These are phyloP conservation scores for Hippophae rhamnoides DNA, from an alignment of 306 rosid genomes.

Conservation along the genomic window DNA sequence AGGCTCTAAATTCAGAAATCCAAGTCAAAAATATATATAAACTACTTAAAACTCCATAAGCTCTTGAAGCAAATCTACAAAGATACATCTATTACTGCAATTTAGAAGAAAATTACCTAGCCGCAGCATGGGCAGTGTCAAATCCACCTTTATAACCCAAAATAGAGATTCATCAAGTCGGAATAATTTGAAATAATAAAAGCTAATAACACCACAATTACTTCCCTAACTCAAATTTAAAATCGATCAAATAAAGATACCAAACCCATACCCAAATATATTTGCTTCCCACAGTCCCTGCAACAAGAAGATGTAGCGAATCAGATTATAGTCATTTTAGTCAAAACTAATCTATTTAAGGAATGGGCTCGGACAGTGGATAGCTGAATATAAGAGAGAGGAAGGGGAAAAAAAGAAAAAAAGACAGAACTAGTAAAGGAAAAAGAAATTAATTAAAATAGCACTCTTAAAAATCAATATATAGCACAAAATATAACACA, in stretches of 20 bases:
- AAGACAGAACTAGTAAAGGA: no score
- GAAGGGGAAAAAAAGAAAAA: no score
- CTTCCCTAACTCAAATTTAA: conserved; percentile 12
- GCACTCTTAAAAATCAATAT: no score
- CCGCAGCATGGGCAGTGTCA: conserved; percentile 97
- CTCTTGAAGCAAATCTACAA: background rate
- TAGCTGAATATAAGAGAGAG: no score
- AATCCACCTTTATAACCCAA: conserved; percentile 76
- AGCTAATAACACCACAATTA: conserved; percentile 10
- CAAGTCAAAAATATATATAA: conserved; percentile 10
- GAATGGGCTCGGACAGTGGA: no score
- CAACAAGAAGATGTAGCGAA: conserved; percentile 17
- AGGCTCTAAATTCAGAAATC: conserved; percentile 54
- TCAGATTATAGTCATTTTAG: conserved; percentile 12
- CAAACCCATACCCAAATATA: conserved; percentile 75
- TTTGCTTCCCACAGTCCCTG: conserved; percentile 99
- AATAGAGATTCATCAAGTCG: conserved; percentile 12
- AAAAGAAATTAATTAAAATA: no score
- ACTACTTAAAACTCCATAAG: background rate
- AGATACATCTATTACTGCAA: background rate
- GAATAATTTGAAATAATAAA: conserved; percentile 25
- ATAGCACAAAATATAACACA: no score
- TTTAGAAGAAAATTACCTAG: conserved; percentile 45
- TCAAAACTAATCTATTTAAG: background rate
- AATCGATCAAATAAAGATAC: conserved; percentile 13